Percentiles rank a stretch among this genome's conserved stretches.
Evolutionary conservation across 2,329 filamentous ascomycete genomes (phyloP).

Genomic region (Aspergillus sp.): DNA sequence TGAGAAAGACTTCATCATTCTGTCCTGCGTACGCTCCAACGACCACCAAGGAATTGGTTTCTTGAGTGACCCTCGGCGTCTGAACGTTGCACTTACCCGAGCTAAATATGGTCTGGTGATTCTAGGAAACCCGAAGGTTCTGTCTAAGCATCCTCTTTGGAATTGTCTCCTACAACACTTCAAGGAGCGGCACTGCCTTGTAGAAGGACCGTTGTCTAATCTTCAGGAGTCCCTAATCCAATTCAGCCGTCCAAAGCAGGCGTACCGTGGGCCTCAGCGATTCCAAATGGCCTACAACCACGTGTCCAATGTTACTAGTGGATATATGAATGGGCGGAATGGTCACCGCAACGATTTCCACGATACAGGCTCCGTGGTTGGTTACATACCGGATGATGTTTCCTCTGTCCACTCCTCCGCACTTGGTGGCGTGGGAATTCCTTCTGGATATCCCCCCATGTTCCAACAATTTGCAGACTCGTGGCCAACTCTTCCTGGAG

Average conservation of each 20-base stretch:
- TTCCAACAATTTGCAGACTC: constrained; percentile 89
- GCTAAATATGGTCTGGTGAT: constrained; percentile 97
- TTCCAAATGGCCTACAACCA: constrained; percentile 79
- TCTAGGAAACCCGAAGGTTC: constrained; percentile 93
- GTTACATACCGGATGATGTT: constrained; percentile 95
- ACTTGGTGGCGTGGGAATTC: constrained; percentile 78
- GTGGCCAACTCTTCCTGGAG: constrained; percentile 81
- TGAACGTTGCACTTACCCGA: constrained; percentile 95
- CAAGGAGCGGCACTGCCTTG: constrained; percentile 93
- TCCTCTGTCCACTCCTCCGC: constrained; percentile 93
- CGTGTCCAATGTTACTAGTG: constrained; percentile 59
- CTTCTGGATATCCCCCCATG: constrained; percentile 86
- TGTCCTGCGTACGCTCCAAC: constrained; percentile 97
- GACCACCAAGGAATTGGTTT: constrained; percentile 99
- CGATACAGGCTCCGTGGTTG: constrained; percentile 85
- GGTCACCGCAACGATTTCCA: constrained; percentile 55
- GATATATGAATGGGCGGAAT: constrained; percentile 53
- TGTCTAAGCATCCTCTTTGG: constrained; percentile 98
- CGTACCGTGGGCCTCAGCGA: constrained; percentile 83
- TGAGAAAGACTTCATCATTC: constrained; percentile 98
- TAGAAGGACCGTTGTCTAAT: constrained; percentile 92
- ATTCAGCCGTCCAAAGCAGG: constrained; percentile 90
- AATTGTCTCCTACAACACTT: constrained; percentile 93
- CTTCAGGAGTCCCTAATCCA: constrained; percentile 94
- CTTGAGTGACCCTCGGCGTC: constrained; percentile 92